Percentiles rank a stretch among this genome's conserved stretches.
These are phyloP conservation scores for Prosopis cineraria DNA, from an alignment of 306 rosid genomes.

Conservation along the genomic window DNA sequence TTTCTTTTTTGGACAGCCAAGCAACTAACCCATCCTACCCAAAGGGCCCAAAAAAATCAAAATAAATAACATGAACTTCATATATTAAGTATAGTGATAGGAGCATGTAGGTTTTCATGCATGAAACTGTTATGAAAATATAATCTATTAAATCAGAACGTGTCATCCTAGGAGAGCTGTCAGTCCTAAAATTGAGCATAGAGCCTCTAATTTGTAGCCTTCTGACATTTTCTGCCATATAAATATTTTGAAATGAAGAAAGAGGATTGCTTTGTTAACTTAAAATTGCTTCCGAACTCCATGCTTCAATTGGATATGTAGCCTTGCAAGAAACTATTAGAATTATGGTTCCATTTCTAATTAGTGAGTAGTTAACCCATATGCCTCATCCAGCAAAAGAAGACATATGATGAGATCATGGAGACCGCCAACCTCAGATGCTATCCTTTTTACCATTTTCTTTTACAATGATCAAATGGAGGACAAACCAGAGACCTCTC, in stretches of 20 bases:
- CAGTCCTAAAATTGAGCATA: not conserved
- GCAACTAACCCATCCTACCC: not conserved
- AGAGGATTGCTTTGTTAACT: not conserved
- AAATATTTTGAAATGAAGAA: not conserved
- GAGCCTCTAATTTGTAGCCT: not conserved
- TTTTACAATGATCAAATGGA: not conserved
- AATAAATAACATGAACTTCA: not conserved
- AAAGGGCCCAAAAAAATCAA: slow-evolving; percentile 5
- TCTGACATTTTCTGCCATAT: not conserved
- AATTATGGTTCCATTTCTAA: not conserved
- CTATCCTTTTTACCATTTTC: not conserved
- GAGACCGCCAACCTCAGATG: not conserved
- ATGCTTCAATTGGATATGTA: not conserved
- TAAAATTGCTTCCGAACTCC: not conserved
- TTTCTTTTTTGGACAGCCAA: too few species aligned
- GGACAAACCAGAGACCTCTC: not conserved
- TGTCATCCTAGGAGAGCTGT: not conserved
- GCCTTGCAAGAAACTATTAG: not conserved
- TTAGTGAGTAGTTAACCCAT: not conserved
- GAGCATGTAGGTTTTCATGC: not conserved
- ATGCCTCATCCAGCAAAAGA: slow-evolving; percentile 4
- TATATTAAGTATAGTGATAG: not conserved
- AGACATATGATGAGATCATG: not conserved
- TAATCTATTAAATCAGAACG: not conserved
- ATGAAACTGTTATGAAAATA: not conserved